Evolutionary conservation across 441 rosid species (phyloP), one percentile per base, ranked within the genome.

Genomic region (Breynia disticha): DNA sequence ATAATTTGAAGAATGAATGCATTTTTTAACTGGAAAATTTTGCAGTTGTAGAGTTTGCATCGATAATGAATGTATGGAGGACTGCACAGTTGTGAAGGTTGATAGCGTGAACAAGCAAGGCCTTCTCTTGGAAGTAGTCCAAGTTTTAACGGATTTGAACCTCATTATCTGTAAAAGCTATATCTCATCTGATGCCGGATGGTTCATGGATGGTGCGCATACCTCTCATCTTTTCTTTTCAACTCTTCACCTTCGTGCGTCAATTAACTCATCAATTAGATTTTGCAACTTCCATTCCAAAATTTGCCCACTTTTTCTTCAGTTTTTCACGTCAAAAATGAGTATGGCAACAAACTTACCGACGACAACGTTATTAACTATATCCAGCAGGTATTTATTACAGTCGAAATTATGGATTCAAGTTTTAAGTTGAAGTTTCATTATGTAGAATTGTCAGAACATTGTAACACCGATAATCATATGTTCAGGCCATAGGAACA

Each of bases 201-300:
- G 89, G 89, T 76, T 78, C 75, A 80, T 85, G 89, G 85, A 82
- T 61, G 89, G 89, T 82, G n/a, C n/a, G n/a, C n/a, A n/a, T n/a
- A 67, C 16, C 15, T 18, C 18, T 10, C 2, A 14, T 24, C 17
- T 9, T 28, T 9, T 4, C 5, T 28, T 28, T 28, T 28, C 35
- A 28, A 4, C 8, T 28, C 35, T 28, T 28, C 35, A 28, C 8
- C 35, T 28, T 3, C 35, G 8, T 28, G 35, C 35, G 5, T 28
- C 35, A 28, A 9, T 1, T 28, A 28, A 28, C 35, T 28, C 8
- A 28, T 28, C 4, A 28, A 28, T 28, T 28, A 5, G 35, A 1
- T 28, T 28, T 28, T 28, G 8, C 8, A 28, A 28, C n/a, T 50
- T 54, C 42, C 9, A 43, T 24, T 39, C 48, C 13, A 2, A 4